These are phyloP conservation scores for Aphanomyces invadans DNA, from an alignment of 352 stramenopile genomes.

Conservation along the genomic window DNA sequence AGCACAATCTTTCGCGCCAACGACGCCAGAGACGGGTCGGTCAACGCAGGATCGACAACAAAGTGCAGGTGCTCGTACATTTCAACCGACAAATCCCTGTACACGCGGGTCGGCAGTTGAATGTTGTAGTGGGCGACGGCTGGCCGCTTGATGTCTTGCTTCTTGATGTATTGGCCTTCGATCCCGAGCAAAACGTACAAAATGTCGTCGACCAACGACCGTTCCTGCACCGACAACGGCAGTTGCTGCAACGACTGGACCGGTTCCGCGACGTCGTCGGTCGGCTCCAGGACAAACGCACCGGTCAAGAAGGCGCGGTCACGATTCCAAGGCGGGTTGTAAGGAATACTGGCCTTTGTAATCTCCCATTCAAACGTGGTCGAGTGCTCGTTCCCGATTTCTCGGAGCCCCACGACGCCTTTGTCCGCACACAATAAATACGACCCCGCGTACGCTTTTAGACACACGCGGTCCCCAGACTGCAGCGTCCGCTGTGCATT, in stretches of 20 bases:
- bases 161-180: conserved; percentile 63
- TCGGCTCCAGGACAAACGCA: conserved; percentile 38
- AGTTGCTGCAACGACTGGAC: conserved; percentile 60
- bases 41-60: conserved; percentile 49
- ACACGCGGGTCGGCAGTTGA: conserved; percentile 17
- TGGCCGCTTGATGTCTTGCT: conserved; percentile 33
- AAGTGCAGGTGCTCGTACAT: conserved; percentile 45
- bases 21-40: conserved; percentile 73
- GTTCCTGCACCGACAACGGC: conserved; percentile 66
- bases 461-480: conserved; percentile 17
- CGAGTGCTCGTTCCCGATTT: conserved; percentile 33
- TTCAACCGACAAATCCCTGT: background rate
- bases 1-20: conserved; percentile 57
- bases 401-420: background rate
- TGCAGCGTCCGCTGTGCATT: conserved; percentile 22
- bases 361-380: conserved; percentile 45
- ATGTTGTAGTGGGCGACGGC: conserved; percentile 19
- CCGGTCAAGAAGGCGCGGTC: conserved; percentile 73
- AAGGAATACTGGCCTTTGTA: conserved; percentile 81
- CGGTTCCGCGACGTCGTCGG: conserved; percentile 38
- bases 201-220: conserved; percentile 77
- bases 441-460: conserved; percentile 6
- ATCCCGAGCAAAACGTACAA: conserved; percentile 74
- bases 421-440: conserved; percentile 14
- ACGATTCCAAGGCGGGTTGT: conserved; percentile 78